Evolutionary conservation across 768 basidiomycete genomes (phyloP).

Genomic region (Termitomyces heimii): DNA sequence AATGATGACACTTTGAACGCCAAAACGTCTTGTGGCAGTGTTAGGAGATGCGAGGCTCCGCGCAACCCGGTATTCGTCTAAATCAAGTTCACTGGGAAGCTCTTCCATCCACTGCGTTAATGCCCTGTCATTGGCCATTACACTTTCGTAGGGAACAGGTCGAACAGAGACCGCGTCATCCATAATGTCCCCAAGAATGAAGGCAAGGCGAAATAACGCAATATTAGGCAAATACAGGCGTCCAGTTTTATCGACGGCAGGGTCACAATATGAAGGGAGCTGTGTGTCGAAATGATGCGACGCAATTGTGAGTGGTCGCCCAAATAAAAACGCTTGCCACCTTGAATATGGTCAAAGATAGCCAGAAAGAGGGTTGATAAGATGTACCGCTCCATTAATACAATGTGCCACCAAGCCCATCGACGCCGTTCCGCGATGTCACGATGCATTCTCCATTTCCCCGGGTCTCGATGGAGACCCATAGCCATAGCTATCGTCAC

Average conservation of each 20-base stretch:
- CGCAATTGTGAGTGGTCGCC: conserved; percentile 67
- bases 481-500: conserved; percentile 73
- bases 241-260: conserved; percentile 54
- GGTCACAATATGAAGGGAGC: conserved; percentile 64
- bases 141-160: conserved; percentile 70
- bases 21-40: conserved; percentile 54
- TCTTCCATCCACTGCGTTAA: conserved; percentile 72
- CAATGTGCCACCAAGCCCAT: conserved; percentile 91
- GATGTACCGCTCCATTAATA: conserved; percentile 68
- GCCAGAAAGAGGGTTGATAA: conserved; percentile 2
- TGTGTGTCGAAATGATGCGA: conserved; percentile 83
- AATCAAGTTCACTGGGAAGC: conserved; percentile 66
- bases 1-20: conserved; percentile 78
- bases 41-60: conserved; percentile 63
- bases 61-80: conserved; percentile 72
- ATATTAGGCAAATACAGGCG: conserved; percentile 71
- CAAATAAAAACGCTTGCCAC: conserved; percentile 88
- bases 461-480: conserved; percentile 85
- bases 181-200: conserved; percentile 80
- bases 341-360: conserved; percentile 27
- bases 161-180: conserved; percentile 77
- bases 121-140: conserved; percentile 66
- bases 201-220: conserved; percentile 70
- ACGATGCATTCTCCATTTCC: conserved; percentile 64
- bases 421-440: conserved; percentile 71